A percentile compares a stretch with the other conserved stretches of the same genome.
Conservation (phyloP, 805 yeast species). For the Teunomyces panamensis region DNA sequence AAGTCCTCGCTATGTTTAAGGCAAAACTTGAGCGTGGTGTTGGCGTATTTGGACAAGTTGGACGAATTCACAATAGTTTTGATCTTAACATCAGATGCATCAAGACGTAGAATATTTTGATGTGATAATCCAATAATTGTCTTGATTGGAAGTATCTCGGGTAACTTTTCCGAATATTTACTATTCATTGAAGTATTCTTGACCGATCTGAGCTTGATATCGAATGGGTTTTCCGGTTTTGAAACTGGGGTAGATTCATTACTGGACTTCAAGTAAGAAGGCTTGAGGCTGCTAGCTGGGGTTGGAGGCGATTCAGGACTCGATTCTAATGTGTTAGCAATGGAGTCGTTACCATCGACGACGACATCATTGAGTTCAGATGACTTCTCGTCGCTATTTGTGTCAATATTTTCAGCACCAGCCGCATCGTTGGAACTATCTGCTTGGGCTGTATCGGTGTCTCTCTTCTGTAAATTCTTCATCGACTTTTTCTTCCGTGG, state of each 20-base stretch:
- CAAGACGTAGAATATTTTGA: slow-evolving; percentile 30
- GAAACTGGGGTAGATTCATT: slow-evolving; percentile 1
- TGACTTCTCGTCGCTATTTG: background rate
- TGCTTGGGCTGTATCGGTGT: background rate
- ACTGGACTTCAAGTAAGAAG: background rate
- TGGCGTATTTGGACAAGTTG: slow-evolving; percentile 26
- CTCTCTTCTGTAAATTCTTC: background rate
- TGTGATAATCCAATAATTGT: slow-evolving; percentile 38
- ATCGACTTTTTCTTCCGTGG: background rate
- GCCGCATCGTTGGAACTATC: background rate
- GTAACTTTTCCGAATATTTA: slow-evolving; percentile 25
- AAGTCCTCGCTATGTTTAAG: slow-evolving; percentile 21
- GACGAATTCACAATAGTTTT: slow-evolving; percentile 35
- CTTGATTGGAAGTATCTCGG: slow-evolving; percentile 30
- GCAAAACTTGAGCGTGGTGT: slow-evolving; percentile 24
- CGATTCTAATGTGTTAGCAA: background rate
- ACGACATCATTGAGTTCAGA: no score
- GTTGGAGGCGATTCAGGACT: background rate
- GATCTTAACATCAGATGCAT: slow-evolving; percentile 34
- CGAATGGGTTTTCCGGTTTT: slow-evolving; percentile 17
- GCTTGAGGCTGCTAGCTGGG: slow-evolving; percentile 2
- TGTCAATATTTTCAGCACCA: background rate
- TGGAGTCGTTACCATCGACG: background rate
- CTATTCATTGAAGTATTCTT: slow-evolving; percentile 18
- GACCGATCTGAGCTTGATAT: slow-evolving; percentile 23